Evolutionary conservation across 208 protist species (phyloP).

Genomic region (Leptomonas pyrrhocoris): DNA sequence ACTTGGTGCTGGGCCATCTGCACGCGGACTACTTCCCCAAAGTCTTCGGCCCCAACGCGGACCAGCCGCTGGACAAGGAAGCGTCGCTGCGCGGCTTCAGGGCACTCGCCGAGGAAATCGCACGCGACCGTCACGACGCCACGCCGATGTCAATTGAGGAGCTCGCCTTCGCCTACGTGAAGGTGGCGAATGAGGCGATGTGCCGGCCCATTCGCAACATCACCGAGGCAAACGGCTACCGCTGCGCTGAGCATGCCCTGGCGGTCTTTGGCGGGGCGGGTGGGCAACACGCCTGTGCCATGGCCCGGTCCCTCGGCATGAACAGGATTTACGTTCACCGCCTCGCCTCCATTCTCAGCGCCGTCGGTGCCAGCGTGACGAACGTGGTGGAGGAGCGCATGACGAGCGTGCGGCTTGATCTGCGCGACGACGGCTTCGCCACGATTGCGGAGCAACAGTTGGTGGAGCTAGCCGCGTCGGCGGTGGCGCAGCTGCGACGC

Average conservation of each 20-base stretch:
- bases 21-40: slow-evolving; percentile 92
- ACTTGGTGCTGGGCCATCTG: slow-evolving; percentile 93
- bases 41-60: slow-evolving; percentile 92
- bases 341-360: slow-evolving; percentile 89
- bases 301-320: slow-evolving; percentile 90
- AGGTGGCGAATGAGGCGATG: slow-evolving; percentile 97
- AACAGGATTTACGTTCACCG: slow-evolving; percentile 71
- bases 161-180: slow-evolving; percentile 93
- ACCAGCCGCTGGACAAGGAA: slow-evolving; percentile 61
- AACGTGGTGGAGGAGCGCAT: slow-evolving; percentile 92
- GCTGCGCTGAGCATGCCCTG: slow-evolving; percentile 84
- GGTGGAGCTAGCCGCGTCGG: slow-evolving; percentile 26
- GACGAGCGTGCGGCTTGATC: slow-evolving; percentile 55
- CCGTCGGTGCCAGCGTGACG: slow-evolving; percentile 93
- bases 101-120: slow-evolving; percentile 62
- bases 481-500: slow-evolving; percentile 32
- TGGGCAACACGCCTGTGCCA: slow-evolving; percentile 93
- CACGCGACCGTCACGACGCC: slow-evolving; percentile 31
- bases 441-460: slow-evolving; percentile 42
- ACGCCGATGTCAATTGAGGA: slow-evolving; percentile 63
- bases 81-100: slow-evolving; percentile 68
- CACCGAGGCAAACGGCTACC: slow-evolving; percentile 91
- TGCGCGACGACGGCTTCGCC: slow-evolving; percentile 27
- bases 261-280: slow-evolving; percentile 95
- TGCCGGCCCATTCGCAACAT: slow-evolving; percentile 93